Evolutionary conservation across 345 rosid species (phyloP), one percentile per base, ranked within the genome.

Genomic region (Gossypium anomalum): DNA sequence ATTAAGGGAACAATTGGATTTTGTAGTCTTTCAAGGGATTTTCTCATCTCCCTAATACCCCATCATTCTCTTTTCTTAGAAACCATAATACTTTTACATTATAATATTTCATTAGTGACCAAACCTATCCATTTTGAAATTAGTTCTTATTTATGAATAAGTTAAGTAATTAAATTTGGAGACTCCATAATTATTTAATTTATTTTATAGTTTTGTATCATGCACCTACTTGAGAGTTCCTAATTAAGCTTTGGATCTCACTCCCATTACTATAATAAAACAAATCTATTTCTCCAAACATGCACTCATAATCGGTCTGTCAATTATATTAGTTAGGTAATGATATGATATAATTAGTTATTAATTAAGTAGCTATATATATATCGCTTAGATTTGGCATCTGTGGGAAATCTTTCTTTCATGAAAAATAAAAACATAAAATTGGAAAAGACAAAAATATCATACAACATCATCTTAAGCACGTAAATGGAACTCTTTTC

Each of bases 1-100:
- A 56, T 56, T 19, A 20, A 56, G 92, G 85, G 88, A 87, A 83
- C 87, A 85, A 83, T 81, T 71, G 87, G 93, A 91, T 89, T 88
- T 91, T 91, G 89, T 91, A 86, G 83, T 89, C 79, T 84, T 90
- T 86, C 93, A 83, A 90, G 92, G 92, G 96, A 90, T 90, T 80
- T 86, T 85, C 89, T 86, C 82, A 53, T 76, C 88, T 83, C 77
- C 81, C 89, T 55, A 71, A 45, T 72, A 66, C 45, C 77, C 78
- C 87, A 78, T 84, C 89, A 82, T 83, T 78, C 64, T 67, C 55
- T 48, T 49, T 22, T 2, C 5, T 3, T 49, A 3, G 1, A 14
- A 11, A 14, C 6, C 17, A 14, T 11, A 0, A 14, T 34, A 34
- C 41, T 34, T 34, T 34, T 34, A 34, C 41, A 34, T 34, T 29